These are phyloP conservation scores for Phytophthora gonapodyides DNA, from an alignment of 352 stramenopile genomes.

Conservation along the genomic window DNA sequence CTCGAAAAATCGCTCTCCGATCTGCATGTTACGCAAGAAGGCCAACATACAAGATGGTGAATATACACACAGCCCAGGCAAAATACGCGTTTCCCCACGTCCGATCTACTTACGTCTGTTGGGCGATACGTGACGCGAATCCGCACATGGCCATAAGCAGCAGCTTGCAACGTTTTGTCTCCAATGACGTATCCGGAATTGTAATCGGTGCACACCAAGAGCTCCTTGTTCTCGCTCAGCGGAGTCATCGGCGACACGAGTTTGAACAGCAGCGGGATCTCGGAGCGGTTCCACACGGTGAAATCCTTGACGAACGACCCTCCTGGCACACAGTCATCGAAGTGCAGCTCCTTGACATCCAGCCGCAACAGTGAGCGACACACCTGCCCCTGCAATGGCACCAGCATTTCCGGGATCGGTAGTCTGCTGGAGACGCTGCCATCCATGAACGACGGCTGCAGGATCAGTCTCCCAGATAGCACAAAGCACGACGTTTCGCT, in stretches of 20 bases:
- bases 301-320: conserved; percentile 91
- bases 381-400: conserved; percentile 81
- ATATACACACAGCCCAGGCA: conserved; percentile 11
- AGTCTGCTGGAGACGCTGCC: conserved; percentile 25
- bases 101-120: conserved; percentile 53
- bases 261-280: conserved; percentile 88
- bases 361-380: conserved; percentile 84
- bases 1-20: conserved; percentile 87
- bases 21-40: conserved; percentile 37
- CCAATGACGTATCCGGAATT: conserved; percentile 86
- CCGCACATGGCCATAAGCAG: conserved; percentile 83
- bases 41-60: conserved; percentile 15
- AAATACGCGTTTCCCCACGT: not conserved
- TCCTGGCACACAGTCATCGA: conserved; percentile 87
- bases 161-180: conserved; percentile 80
- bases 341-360: conserved; percentile 89
- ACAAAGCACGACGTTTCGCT: conserved; percentile 85
- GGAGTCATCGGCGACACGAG: conserved; percentile 72
- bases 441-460: conserved; percentile 54
- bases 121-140: conserved; percentile 88
- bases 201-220: conserved; percentile 86
- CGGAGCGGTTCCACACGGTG: conserved; percentile 89
- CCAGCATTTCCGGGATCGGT: conserved; percentile 61
- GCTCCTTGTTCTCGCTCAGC: conserved; percentile 70
- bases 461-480: conserved; percentile 62